These are phyloP conservation scores for Calocybe cyanea DNA, from an alignment of 768 basidiomycete species.

Conservation along the genomic window DNA sequence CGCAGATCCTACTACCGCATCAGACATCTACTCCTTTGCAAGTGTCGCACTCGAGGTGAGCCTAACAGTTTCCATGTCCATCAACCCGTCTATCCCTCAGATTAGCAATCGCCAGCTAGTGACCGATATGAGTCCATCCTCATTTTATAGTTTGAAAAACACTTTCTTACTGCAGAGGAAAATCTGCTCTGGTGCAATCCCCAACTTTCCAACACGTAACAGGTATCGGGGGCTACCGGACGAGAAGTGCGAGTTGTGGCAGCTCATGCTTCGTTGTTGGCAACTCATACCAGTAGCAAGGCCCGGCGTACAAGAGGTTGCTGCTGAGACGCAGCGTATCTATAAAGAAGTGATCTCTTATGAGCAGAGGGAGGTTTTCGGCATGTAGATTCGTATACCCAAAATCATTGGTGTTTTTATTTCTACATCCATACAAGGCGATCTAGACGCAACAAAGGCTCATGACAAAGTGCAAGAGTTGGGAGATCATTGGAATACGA, in stretches of 20 bases:
- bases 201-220: neutral
- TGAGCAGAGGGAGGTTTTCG: neutral
- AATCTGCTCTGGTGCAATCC: neutral
- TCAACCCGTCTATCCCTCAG: neutral
- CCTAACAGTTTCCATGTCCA: neutral
- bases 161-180: neutral
- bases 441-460: too few species aligned
- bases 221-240: neutral
- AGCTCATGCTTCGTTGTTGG: slow-evolving; percentile 2
- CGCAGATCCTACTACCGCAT: neutral
- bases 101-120: neutral
- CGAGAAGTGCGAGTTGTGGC: neutral
- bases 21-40: slow-evolving; percentile 1
- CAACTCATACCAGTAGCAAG: neutral
- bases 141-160: neutral
- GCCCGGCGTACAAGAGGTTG: neutral
- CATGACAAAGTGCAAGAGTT: too few species aligned
- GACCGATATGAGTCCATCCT: neutral
- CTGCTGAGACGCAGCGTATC: neutral
- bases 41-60: neutral
- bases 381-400: too few species aligned
- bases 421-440: too few species aligned
- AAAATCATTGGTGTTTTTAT: too few species aligned
- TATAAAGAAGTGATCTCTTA: neutral
- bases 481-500: too few species aligned